Percentiles rank a stretch among this genome's conserved stretches.
These are phyloP conservation scores for Metschnikowia cubensis DNA, from an alignment of 805 yeast species.

Conservation along the genomic window DNA sequence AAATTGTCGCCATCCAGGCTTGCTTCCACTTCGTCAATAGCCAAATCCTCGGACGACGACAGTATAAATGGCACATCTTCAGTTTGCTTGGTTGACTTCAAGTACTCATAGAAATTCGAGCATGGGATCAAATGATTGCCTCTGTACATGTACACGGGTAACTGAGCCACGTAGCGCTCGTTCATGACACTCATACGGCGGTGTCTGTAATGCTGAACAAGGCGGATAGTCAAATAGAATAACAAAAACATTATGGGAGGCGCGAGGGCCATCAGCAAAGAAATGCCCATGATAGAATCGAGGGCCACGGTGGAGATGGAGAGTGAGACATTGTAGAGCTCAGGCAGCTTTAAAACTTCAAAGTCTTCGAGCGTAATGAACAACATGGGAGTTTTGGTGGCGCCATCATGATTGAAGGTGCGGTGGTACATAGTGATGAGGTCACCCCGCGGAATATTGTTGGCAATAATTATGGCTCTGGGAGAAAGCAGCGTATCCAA, in stretches of 20 bases:
- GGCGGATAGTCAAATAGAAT: conserved; percentile 30
- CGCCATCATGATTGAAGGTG: conserved; percentile 37
- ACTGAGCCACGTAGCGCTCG: conserved; percentile 26
- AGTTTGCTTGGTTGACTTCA: conserved; percentile 30
- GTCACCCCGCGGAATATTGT: conserved; percentile 44
- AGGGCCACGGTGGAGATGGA: conserved; percentile 30
- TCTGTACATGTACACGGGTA: conserved; percentile 38
- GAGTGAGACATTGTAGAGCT: conserved; percentile 16
- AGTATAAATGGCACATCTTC: conserved; percentile 13
- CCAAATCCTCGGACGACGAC: conserved; percentile 13
- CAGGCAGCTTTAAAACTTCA: conserved; percentile 6
- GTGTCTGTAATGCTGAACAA: conserved; percentile 26
- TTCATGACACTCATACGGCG: conserved; percentile 26
- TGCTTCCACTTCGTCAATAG: conserved; percentile 4
- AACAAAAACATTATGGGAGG: conserved; percentile 39
- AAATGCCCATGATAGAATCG: conserved; percentile 35
- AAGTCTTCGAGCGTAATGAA: conserved; percentile 48
- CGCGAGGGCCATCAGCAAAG: conserved; percentile 40
- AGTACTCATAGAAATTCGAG: conserved; percentile 25
- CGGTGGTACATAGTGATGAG: conserved; percentile 54
- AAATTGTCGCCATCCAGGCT: background rate
- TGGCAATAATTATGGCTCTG: conserved; percentile 52
- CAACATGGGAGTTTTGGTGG: conserved; percentile 45
- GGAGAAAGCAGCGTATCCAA: conserved; percentile 36
- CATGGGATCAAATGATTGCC: conserved; percentile 31